A percentile compares a stretch with the other conserved stretches of the same genome.
These are phyloP conservation scores for Eucalyptus sp. DNA, from an alignment of 345 rosid species.

Conservation along the genomic window DNA sequence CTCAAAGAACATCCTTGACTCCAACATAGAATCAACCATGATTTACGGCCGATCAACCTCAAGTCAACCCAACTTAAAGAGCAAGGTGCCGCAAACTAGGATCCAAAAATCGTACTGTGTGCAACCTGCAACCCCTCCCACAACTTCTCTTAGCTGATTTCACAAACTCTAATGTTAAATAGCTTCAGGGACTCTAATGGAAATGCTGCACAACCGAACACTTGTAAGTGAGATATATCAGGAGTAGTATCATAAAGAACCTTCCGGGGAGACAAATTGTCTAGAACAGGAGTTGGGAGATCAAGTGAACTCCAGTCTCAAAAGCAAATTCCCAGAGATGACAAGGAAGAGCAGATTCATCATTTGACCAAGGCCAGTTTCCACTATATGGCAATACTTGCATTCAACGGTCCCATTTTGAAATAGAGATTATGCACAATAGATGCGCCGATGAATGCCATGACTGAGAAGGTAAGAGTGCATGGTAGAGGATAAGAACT, in stretches of 20 bases:
- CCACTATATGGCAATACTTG: neutral
- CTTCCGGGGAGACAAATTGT: neutral
- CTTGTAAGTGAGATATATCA: neutral
- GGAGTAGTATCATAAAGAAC: neutral
- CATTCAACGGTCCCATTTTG: neutral
- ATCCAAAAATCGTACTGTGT: neutral
- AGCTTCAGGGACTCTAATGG: neutral
- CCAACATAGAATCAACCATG: neutral
- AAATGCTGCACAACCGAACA: neutral
- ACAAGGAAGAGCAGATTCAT: neutral
- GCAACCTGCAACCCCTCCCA: neutral
- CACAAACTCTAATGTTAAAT: neutral
- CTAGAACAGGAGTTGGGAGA: neutral
- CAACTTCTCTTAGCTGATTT: neutral
- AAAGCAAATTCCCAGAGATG: neutral
- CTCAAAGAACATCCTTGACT: neutral
- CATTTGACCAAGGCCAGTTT: neutral
- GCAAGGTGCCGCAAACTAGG: neutral
- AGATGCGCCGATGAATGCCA: neutral
- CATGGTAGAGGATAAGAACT: neutral
- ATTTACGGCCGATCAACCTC: neutral
- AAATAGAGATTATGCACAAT: neutral
- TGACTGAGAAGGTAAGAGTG: neutral
- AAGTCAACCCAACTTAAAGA: neutral
- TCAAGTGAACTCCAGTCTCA: neutral